Evolutionary conservation across 1,139 yeast species (phyloP), one percentile per base, ranked within the genome.

Genomic region (Entelexis paramagnoliae): DNA sequence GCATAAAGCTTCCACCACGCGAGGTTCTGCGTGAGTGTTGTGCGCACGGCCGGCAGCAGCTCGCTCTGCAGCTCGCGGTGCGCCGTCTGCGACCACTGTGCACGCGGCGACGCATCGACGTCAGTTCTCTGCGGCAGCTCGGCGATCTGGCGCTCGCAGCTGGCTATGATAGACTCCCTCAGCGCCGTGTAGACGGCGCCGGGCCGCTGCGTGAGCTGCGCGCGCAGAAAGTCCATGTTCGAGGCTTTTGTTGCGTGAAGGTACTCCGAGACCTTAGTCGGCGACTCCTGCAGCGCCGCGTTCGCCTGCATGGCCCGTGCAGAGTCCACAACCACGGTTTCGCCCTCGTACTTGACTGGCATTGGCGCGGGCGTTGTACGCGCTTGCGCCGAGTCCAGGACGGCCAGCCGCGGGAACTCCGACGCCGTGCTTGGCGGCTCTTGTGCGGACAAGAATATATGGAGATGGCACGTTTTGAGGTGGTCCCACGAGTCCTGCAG

Each of bases 1-100:
- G 58, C 64, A 53, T 68, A 70, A 29, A 70, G 60, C 51, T 68
- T 67, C 63, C 66, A 69, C 72, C 72, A 70, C 3, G 71, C 65
- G 30, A 68, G 53, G 6, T 59, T 57, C 17, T 54, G 48, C 22
- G 50, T 30, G n/a, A 58, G 54, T 51, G 62, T 54, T 1, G 34
- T 24, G 28, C 60, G 62, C 7, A 68, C 53, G 14, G 62, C 58
- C 14, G 61, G 60, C 11, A 60, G 53, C 8, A 68, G 59, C 13
- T 56, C 55, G 9, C 66, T 62, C 53, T 70, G 71, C 17, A 70
- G 61, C 57, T 70, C 73, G 20, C 58, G 54, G 53, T 70, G 73
- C 1, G 73, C 72, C 6, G 58, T 56, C 13, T 58, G 55, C 1
- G 71, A 59, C 73, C 73, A 70, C 20, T 60, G 51, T 14, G 57